Percentiles rank a stretch among this genome's conserved stretches.
These are phyloP conservation scores for Psilocybe sp. DNA, from an alignment of 768 basidiomycete species.

Conservation along the genomic window DNA sequence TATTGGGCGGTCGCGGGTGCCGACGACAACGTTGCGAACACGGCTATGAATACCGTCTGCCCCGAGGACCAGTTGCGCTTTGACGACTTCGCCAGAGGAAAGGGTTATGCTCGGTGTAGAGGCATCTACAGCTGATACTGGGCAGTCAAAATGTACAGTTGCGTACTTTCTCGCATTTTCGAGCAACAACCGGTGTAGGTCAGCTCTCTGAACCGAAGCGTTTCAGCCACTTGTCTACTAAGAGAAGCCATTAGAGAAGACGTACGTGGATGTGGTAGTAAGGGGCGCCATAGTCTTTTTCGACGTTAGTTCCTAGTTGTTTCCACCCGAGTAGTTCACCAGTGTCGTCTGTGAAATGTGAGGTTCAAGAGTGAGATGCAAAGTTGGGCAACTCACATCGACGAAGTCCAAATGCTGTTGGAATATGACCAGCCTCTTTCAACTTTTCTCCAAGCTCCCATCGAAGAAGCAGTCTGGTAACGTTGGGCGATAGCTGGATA, in stretches of 20 bases:
- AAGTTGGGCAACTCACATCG: constrained; percentile 30
- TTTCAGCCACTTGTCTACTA: constrained; percentile 11
- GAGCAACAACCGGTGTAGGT: constrained; percentile 40
- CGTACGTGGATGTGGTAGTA: constrained; percentile 34
- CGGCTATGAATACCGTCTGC: constrained; percentile 49
- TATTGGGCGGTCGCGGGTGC: constrained; percentile 40
- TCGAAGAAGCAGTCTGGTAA: constrained; percentile 42
- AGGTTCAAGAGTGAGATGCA: neutral
- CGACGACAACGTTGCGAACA: constrained; percentile 46
- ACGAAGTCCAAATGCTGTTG: constrained; percentile 36
- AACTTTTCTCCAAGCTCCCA: constrained; percentile 49
- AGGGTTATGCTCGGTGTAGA: constrained; percentile 32
- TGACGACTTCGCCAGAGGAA: constrained; percentile 38
- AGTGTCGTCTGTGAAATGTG: constrained; percentile 19
- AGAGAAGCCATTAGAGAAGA: constrained; percentile 11
- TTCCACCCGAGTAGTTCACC: constrained; percentile 31
- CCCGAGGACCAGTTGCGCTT: constrained; percentile 41
- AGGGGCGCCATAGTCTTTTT: constrained; percentile 28
- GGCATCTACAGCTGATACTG: constrained; percentile 28
- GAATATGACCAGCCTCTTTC: constrained; percentile 33
- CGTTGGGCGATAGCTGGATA: constrained; percentile 39
- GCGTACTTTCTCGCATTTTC: constrained; percentile 35
- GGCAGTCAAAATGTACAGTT: constrained; percentile 32
- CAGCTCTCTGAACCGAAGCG: constrained; percentile 39
- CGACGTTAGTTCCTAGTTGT: constrained; percentile 25